Evolutionary conservation across 805 yeast species (phyloP), one percentile per base, ranked within the genome.

Genomic region (Brettanomyces nanus): DNA sequence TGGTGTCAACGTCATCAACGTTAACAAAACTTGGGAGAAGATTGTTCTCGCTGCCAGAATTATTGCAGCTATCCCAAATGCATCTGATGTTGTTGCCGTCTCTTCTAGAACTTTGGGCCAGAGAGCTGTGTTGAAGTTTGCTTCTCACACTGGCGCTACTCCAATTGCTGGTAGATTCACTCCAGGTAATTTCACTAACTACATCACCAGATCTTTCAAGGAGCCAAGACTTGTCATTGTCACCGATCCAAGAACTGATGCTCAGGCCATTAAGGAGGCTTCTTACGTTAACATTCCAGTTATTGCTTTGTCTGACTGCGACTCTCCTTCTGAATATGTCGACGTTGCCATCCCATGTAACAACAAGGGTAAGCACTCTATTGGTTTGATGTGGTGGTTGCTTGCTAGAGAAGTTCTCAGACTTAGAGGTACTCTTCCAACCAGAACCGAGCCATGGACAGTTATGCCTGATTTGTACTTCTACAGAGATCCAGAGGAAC

Each of bases 401-500:
- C 70, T 92, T 61, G 92, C 98, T 64, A 86, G 99, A 76, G 99
- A 92, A 77, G 97, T 92, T 61, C 80, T 92, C 68, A 86, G 99
- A 78, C 83, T 92, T 72, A 85, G 96, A 77, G 98, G 99, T 67
- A 80, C 87, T 66, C 72, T 92, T 59, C 87, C 94, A 66, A 83
- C 85, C 85, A 87, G 99, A 80, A 66, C 84, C 57, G 85, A 92
- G 71, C 81, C 84, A 70, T 92, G 99, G 99, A 75, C 94, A 58
- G 92, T 92, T 68, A 92, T 92, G 98, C 97, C 97, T 71, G 99
- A 92, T 77, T 81, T 92, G 71, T 92, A 89, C 89, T 92, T 92
- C 89, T 92, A 92, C 97, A 92, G 99, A 82, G 96, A 92, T 77
- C 98, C 99, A 66, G 97, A 90, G 78, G 99, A 92, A 75, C 83